phyloP scores from a whole-genome alignment of 768 basidiomycete genomes.

The Boletus barrowsii region DNA sequence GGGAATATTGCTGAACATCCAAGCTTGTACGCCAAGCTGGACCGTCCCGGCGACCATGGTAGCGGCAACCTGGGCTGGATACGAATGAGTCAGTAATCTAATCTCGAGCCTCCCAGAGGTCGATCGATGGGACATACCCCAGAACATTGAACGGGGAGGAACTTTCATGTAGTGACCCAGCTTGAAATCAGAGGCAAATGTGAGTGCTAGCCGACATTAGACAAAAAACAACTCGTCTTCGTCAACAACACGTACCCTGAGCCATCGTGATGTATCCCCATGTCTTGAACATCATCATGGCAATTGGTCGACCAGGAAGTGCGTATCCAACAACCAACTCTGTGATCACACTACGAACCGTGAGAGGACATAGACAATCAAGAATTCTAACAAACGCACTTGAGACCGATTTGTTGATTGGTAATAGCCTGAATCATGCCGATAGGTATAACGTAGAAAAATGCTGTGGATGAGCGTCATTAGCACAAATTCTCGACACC shows the following conservation, averaged over 20 bases:
- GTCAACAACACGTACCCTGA: slow-evolving; percentile 27
- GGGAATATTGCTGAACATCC: slow-evolving; percentile 48
- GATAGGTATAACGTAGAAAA: slow-evolving; percentile 71
- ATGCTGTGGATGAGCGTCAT: slow-evolving; percentile 22
- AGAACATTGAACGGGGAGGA: slow-evolving; percentile 65
- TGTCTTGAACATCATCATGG: slow-evolving; percentile 80
- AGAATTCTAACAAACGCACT: slow-evolving; percentile 17
- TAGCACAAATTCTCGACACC: background rate
- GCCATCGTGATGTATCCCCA: slow-evolving; percentile 69
- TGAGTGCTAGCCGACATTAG: slow-evolving; percentile 40
- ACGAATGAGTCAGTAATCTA: background rate
- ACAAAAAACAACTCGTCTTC: background rate
- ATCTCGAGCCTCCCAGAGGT: background rate
- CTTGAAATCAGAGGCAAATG: slow-evolving; percentile 71
- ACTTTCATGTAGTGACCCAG: slow-evolving; percentile 76
- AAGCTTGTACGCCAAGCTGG: slow-evolving; percentile 64
- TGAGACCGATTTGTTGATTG: slow-evolving; percentile 69
- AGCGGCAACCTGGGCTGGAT: slow-evolving; percentile 54
- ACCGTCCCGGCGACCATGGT: slow-evolving; percentile 61
- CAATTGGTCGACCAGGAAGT: slow-evolving; percentile 62
- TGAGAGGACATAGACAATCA: background rate
- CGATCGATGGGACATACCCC: slow-evolving; percentile 30
- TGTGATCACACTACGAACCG: slow-evolving; percentile 49
- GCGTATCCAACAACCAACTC: slow-evolving; percentile 64
- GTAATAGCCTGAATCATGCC: slow-evolving; percentile 78